A percentile compares a stretch with the other conserved stretches of the same genome.
Conservation (phyloP, 1,139 yeast species). For the Kurtzmaniella quercitrusa region DNA sequence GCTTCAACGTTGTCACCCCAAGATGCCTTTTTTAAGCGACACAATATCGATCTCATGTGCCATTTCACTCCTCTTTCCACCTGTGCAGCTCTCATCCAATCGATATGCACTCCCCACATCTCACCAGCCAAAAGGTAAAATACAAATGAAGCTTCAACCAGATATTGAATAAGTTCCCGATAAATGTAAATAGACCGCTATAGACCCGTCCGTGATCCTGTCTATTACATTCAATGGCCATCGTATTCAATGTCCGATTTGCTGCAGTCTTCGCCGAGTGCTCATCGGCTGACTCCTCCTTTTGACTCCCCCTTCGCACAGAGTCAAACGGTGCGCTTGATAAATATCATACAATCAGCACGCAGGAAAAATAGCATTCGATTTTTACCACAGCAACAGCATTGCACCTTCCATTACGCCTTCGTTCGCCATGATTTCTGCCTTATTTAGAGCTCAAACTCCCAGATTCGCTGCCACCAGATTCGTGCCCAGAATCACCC, state of each 20-base stretch:
- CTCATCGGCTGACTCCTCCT: background rate
- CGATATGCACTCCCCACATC: background rate
- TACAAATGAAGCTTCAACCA: background rate
- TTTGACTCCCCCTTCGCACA: background rate
- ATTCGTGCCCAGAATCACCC: slow-evolving; percentile 9
- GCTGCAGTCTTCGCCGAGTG: too few species aligned
- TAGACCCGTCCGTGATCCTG: too few species aligned
- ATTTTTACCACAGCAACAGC: background rate
- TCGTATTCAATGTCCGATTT: too few species aligned
- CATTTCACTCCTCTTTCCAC: background rate
- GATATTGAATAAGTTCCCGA: too few species aligned
- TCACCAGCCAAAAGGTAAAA: background rate
- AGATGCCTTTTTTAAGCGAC: too few species aligned
- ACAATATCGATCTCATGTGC: too few species aligned
- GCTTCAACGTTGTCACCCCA: too few species aligned
- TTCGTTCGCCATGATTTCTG: slow-evolving; percentile 5
- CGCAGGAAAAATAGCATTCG: background rate
- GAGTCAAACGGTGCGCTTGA: background rate
- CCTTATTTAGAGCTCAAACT: slow-evolving; percentile 6
- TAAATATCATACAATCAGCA: background rate
- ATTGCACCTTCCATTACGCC: background rate
- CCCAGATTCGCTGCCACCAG: slow-evolving; percentile 11
- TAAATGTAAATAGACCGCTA: too few species aligned
- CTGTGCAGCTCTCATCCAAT: background rate
- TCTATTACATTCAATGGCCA: too few species aligned